Conservation (phyloP, 1,139 yeast genomes). For the Taphrina deformans region DNA sequence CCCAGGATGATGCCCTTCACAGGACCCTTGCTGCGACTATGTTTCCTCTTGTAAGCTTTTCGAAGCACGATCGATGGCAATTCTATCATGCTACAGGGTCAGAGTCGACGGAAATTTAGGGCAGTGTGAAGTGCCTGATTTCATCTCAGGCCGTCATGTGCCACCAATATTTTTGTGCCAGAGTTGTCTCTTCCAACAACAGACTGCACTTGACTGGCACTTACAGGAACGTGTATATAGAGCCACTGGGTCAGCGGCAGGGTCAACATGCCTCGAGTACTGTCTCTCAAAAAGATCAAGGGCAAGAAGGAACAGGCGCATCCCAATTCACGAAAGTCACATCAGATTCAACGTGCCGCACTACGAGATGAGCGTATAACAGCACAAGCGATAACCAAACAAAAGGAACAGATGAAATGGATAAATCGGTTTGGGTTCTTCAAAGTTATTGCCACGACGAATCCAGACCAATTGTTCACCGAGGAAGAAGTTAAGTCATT, state of each 20-base stretch:
- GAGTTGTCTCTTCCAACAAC: too few relatives aligned
- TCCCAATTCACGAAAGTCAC: conserved; percentile 30
- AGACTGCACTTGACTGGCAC: too few relatives aligned
- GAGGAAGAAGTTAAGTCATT: conserved; percentile 14
- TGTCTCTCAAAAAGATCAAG: conserved; percentile 32
- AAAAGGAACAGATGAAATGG: conserved; percentile 31
- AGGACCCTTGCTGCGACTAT: too few relatives aligned
- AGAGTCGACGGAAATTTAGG: not conserved
- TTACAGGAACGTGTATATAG: too few relatives aligned
- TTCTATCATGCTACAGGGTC: not conserved
- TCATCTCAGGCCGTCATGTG: not conserved
- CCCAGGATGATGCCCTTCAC: too few relatives aligned
- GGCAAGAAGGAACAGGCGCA: conserved; percentile 33
- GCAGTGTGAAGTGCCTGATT: not conserved
- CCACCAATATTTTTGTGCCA: conserved; percentile 1
- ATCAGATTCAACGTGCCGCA: conserved; percentile 32
- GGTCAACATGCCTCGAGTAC: conserved; percentile 25
- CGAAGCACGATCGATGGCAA: not conserved
- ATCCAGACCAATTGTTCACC: conserved; percentile 5
- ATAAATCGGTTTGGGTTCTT: conserved; percentile 28
- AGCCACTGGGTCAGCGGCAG: too few relatives aligned
- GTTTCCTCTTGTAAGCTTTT: not conserved
- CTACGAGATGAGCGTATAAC: conserved; percentile 30
- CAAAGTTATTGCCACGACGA: conserved; percentile 28
- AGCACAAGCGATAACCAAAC: conserved; percentile 16